Percentiles rank a stretch among this genome's conserved stretches.
Evolutionary conservation across 352 stramenopile species (phyloP).

Genomic region (Phytophthora agathidicida): DNA sequence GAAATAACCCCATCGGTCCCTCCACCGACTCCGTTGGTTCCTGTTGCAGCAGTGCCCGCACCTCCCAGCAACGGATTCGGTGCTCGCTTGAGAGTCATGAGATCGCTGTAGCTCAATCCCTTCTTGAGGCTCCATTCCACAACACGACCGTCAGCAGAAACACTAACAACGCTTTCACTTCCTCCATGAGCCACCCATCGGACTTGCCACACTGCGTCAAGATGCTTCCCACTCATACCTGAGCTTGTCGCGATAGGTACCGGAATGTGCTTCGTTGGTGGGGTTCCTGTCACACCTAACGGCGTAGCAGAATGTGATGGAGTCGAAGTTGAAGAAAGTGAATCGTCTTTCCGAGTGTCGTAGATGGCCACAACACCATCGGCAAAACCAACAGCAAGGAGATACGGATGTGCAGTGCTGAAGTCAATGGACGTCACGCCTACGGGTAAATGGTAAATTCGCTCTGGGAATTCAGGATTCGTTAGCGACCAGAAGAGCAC

Average conservation of each 20-base stretch:
- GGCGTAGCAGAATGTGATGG: background rate
- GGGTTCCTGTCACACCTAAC: background rate
- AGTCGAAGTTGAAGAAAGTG: constrained; percentile 3
- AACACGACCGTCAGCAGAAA: constrained; percentile 91
- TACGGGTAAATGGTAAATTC: constrained; percentile 79
- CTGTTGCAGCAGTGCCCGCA: constrained; percentile 52
- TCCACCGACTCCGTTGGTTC: constrained; percentile 17
- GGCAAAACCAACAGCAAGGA: constrained; percentile 90
- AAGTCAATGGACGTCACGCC: constrained; percentile 92
- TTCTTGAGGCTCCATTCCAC: constrained; percentile 95
- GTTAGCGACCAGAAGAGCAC: constrained; percentile 95
- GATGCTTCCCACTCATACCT: constrained; percentile 73
- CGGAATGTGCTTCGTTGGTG: constrained; percentile 24
- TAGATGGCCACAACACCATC: constrained; percentile 93
- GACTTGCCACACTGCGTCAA: constrained; percentile 93
- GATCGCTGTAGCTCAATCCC: constrained; percentile 83
- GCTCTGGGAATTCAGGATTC: constrained; percentile 92
- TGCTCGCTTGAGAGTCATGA: constrained; percentile 93
- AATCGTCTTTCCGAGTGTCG: constrained; percentile 83
- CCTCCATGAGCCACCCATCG: constrained; percentile 92
- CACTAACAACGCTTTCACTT: constrained; percentile 89
- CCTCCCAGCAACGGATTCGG: constrained; percentile 67
- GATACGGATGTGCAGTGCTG: constrained; percentile 80
- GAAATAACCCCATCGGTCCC: constrained; percentile 81
- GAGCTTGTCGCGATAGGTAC: constrained; percentile 65